Evolutionary conservation across 225 moss, liverwort and hornwort species (phyloP).

Genomic region (Antitrichia curtipendula): DNA sequence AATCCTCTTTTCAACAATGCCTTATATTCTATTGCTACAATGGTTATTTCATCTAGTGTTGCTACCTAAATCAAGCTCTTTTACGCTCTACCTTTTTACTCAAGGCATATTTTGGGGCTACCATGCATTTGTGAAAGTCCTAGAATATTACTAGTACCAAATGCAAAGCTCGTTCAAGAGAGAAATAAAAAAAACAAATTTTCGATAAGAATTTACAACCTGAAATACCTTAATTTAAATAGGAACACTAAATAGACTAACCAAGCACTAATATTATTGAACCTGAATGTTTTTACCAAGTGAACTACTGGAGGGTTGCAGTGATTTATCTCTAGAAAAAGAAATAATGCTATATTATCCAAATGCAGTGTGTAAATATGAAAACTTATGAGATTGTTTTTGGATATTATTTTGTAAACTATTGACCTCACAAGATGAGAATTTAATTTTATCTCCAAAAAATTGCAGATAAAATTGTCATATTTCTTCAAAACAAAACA

Average conservation of each 20-base stretch:
- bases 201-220: neutral
- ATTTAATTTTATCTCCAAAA: too few relatives aligned
- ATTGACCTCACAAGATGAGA: too few relatives aligned
- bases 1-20: neutral
- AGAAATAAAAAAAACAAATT: neutral
- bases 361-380: too few relatives aligned
- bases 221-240: neutral
- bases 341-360: neutral
- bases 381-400: neutral
- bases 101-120: neutral
- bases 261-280: neutral
- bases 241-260: neutral
- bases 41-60: too few relatives aligned
- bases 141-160: neutral
- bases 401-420: neutral
- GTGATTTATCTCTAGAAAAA: neutral
- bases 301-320: neutral
- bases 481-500: neutral
- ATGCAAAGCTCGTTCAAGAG: neutral
- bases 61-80: neutral
- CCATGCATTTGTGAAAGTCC: neutral
- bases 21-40: neutral
- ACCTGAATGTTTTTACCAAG: neutral
- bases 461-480: neutral
- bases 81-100: neutral